Evolutionary conservation across 1,139 yeast species (phyloP).

Genomic region (Yamadazyma atlantica): DNA sequence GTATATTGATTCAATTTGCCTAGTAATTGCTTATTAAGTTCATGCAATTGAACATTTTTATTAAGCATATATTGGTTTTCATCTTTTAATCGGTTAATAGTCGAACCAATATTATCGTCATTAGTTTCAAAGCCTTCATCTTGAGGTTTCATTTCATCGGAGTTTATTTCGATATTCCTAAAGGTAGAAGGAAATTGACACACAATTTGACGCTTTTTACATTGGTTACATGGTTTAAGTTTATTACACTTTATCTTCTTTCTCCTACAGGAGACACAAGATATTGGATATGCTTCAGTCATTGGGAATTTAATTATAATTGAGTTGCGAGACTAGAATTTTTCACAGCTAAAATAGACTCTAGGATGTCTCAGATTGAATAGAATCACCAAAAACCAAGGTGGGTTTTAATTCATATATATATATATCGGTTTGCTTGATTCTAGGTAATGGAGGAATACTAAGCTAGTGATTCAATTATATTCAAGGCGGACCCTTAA

Average conservation of each 20-base stretch:
- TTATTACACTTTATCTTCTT: conserved; percentile 44
- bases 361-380: not conserved
- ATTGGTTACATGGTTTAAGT: conserved; percentile 41
- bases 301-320: no score
- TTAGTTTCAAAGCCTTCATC: not conserved
- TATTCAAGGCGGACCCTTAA: no score
- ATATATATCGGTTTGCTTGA: no score
- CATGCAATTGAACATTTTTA: conserved; percentile 20
- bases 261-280: conserved; percentile 43
- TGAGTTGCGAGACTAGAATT: no score
- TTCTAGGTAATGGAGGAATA: no score
- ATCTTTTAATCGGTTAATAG: conserved; percentile 15
- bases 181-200: conserved; percentile 43
- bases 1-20: conserved; percentile 10
- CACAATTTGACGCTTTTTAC: conserved; percentile 28
- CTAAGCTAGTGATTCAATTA: no score
- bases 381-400: not conserved
- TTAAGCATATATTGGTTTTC: conserved; percentile 23
- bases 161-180: conserved; percentile 33
- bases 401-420: no score
- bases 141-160: conserved; percentile 4
- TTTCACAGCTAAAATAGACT: not conserved
- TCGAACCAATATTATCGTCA: conserved; percentile 4
- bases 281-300: conserved; percentile 37
- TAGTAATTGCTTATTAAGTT: conserved; percentile 12